Evolutionary conservation across 768 basidiomycete genomes (phyloP).

Genomic region (Calocybe cyanea): DNA sequence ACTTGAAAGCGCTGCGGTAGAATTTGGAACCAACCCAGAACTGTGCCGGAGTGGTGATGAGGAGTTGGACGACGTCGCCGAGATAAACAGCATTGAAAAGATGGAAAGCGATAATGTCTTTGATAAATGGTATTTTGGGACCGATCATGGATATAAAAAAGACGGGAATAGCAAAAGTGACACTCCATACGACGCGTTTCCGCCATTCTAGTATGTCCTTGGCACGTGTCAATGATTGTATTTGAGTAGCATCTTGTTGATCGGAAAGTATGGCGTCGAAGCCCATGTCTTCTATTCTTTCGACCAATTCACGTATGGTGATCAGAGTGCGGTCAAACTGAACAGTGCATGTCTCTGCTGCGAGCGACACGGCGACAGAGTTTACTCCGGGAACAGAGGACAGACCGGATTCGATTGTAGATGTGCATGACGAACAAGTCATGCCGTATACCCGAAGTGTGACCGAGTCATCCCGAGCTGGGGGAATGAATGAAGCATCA

Average conservation of each 20-base stretch:
- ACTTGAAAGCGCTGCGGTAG: constrained; percentile 87
- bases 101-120: constrained; percentile 42
- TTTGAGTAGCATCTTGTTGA: constrained; percentile 76
- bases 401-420: constrained; percentile 71
- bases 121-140: constrained; percentile 61
- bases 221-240: constrained; percentile 79
- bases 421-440: constrained; percentile 83
- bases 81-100: constrained; percentile 71
- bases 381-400: constrained; percentile 68
- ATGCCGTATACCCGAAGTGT: constrained; percentile 86
- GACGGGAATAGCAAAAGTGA: constrained; percentile 85
- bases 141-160: constrained; percentile 90
- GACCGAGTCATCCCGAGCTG: constrained; percentile 59
- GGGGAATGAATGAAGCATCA: constrained; percentile 76
- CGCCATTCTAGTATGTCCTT: constrained; percentile 94
- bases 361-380: constrained; percentile 67
- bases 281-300: constrained; percentile 82
- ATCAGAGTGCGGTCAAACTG: constrained; percentile 71
- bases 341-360: constrained; percentile 72
- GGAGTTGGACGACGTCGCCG: constrained; percentile 71
- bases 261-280: constrained; percentile 87
- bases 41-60: constrained; percentile 87
- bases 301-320: constrained; percentile 84
- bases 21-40: constrained; percentile 89
- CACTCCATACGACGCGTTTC: constrained; percentile 66